Evolutionary conservation across 257 asterid genomes (phyloP), one percentile per base, ranked within the genome.

Genomic region (Fraxinus anomala): DNA sequence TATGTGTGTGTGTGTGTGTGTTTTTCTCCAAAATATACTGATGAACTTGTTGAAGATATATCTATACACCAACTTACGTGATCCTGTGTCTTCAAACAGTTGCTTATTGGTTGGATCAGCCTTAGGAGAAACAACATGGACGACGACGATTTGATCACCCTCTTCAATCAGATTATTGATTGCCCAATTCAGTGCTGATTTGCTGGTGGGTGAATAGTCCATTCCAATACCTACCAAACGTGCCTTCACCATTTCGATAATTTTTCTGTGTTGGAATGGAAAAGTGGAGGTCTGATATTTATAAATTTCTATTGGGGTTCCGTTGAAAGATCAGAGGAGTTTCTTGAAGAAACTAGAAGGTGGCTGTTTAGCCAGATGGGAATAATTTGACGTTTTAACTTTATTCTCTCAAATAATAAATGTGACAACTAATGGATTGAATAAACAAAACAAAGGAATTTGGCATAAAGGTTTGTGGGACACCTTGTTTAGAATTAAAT

Each of bases 191-290:
- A 91, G 80, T 40, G 94, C 97, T 61, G 82, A 71, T 81, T 90
- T 90, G 91, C 98, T 93, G 26, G 91, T 87, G 23, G 81, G 72
- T 37, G 97, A 93, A 77, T 93, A 89, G 66, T 93, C 98, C 93
- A 91, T 90, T 5, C 86, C 97, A 5, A 91, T 75, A 26, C 98
- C 98, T 34, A 91, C 78, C 34, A 70, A 47, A 12, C 98, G 90
- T 1, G 86, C 72, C 77, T 83, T 87, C 24, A 63, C 86, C 90
- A 88, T 87, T 75, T 11, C 36, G 2, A 31, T 65, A 12, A 19
- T 2, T 71, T 39, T 39, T 21, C 28, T 59, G 16, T 4, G 17
- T 16, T 6, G 34, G 9, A n/a, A 21, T 30, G 16, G 6, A 40
- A 31, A 40, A 9, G 16, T 61, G 21, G 10, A 7, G 47, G 5